These are phyloP conservation scores for Aurinia saxatilis DNA, from an alignment of 345 rosid species.

Conservation along the genomic window DNA sequence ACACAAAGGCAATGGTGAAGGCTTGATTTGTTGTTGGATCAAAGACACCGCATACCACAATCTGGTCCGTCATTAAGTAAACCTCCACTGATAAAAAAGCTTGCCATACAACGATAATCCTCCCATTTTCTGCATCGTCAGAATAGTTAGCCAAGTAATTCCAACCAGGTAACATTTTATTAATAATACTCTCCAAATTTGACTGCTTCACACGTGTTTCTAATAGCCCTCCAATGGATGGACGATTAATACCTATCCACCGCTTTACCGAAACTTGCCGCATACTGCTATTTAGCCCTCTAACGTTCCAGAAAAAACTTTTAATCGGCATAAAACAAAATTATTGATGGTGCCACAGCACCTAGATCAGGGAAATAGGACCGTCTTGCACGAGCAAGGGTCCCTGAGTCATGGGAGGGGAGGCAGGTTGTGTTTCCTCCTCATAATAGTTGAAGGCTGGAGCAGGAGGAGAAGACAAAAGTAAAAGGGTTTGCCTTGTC, in stretches of 20 bases:
- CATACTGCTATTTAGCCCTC: not conserved
- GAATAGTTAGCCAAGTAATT: not conserved
- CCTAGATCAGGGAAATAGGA: not conserved
- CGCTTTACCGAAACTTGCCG: not conserved
- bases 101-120: not conserved
- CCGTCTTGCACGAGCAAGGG: too few species aligned
- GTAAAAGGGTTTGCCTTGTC: too few species aligned
- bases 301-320: not conserved
- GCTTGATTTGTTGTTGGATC: not conserved
- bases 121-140: not conserved
- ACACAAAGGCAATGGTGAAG: not conserved
- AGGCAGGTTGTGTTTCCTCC: too few species aligned
- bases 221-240: not conserved
- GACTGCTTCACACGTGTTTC: not conserved
- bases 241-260: not conserved
- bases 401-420: too few species aligned
- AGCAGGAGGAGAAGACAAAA: too few species aligned
- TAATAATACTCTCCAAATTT: not conserved
- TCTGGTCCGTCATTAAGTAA: not conserved
- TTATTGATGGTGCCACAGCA: not conserved
- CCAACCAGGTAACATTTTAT: not conserved
- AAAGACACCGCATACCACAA: not conserved
- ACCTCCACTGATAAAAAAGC: not conserved
- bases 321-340: not conserved
- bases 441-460: too few species aligned